A percentile compares a stretch with the other conserved stretches of the same genome.
These are phyloP conservation scores for Sporobolus alterniflorus DNA, from an alignment of 202 grass and related monocot species.

Conservation along the genomic window DNA sequence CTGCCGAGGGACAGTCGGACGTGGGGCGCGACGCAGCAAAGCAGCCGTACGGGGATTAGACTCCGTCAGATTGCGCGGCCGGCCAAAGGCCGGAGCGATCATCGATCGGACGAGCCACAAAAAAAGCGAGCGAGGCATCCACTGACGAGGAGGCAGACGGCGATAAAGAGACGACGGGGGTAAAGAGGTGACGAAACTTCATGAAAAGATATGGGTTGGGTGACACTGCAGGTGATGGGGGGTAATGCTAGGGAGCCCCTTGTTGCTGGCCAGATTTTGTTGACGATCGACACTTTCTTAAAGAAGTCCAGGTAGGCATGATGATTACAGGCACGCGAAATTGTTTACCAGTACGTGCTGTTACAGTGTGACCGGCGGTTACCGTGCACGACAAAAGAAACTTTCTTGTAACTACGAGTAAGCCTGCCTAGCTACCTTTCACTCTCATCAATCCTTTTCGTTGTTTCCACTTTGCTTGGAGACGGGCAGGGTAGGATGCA, in stretches of 20 bases:
- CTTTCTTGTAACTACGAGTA: not conserved
- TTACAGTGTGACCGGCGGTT: no score
- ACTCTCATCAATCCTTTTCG: not conserved
- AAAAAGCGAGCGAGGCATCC: not conserved
- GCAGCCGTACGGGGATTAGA: conserved; percentile 30
- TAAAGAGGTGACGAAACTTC: conserved; percentile 34
- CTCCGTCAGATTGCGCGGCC: not conserved
- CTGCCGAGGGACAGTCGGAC: not conserved
- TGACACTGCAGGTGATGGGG: not conserved
- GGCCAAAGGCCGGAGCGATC: not conserved
- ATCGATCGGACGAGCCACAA: not conserved
- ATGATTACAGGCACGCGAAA: conserved; percentile 16
- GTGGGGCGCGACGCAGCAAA: not conserved
- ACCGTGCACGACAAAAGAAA: not conserved
- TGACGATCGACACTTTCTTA: not conserved
- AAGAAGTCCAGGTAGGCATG: conserved; percentile 30
- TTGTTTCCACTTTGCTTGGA: not conserved
- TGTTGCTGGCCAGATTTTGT: not conserved
- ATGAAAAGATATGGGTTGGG: not conserved
- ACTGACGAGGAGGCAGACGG: not conserved
- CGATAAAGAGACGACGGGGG: no score
- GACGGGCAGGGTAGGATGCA: not conserved
- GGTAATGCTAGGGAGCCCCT: not conserved
- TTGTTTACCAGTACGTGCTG: not conserved
- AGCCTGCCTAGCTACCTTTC: not conserved